Evolutionary conservation across 164 flowering plant species (phyloP).

Genomic region (Nelumbo lutea): DNA sequence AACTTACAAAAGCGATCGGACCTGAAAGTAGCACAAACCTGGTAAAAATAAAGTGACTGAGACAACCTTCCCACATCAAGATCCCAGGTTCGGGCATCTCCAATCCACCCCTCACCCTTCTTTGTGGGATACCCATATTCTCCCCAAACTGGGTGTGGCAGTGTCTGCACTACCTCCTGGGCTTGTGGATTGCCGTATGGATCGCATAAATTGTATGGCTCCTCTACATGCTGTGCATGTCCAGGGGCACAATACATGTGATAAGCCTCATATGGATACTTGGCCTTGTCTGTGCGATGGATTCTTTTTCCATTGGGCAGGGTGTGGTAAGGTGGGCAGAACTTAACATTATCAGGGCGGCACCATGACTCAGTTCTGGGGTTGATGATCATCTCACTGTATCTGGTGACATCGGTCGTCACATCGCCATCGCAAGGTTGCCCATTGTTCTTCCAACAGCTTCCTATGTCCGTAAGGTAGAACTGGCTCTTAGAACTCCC

Average conservation of each 20-base stretch:
- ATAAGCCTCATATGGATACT: conserved; percentile 70
- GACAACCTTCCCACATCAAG: conserved; percentile 75
- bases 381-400: conserved; percentile 86
- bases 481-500: conserved; percentile 84
- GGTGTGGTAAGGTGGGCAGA: conserved; percentile 74
- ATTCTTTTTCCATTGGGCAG: conserved; percentile 41
- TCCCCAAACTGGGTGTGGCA: conserved; percentile 80
- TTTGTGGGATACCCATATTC: conserved; percentile 69
- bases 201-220: conserved; percentile 56
- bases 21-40: conserved; percentile 34
- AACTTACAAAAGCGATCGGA: no score
- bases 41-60: conserved; percentile 72
- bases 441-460: conserved; percentile 82
- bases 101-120: conserved; percentile 71
- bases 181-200: conserved; percentile 91
- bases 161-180: conserved; percentile 68
- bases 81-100: conserved; percentile 72
- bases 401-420: conserved; percentile 68
- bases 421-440: conserved; percentile 65
- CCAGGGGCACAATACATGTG: conserved; percentile 74
- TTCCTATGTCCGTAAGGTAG: conserved; percentile 29
- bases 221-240: conserved; percentile 48
- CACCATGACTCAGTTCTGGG: conserved; percentile 65
- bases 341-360: conserved; percentile 29
- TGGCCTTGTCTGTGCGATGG: conserved; percentile 48